These are phyloP conservation scores for Endogone sp. DNA, from an alignment of 192 early-diverging fungal species.

Conservation along the genomic window DNA sequence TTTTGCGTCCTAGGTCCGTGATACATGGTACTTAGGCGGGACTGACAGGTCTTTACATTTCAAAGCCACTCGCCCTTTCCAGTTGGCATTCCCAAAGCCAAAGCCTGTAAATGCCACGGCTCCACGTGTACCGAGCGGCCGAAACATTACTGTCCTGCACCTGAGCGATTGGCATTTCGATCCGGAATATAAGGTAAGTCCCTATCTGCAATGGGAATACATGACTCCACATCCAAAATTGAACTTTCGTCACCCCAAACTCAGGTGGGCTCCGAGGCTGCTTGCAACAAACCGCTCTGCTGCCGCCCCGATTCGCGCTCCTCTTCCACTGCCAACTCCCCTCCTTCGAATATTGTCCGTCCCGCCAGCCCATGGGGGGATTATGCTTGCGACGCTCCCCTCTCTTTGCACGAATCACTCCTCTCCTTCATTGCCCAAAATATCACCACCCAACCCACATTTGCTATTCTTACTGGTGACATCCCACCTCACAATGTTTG, in stretches of 20 bases:
- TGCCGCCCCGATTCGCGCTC: conserved; percentile 41
- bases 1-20: background rate
- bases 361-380: conserved; percentile 36
- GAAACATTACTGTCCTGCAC: conserved; percentile 38
- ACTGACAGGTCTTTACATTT: background rate
- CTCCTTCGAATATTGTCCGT: conserved; percentile 8
- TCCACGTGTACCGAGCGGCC: conserved; percentile 18
- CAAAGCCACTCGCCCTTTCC: conserved; percentile 21
- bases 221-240: background rate
- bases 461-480: conserved; percentile 54
- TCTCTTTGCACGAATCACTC: conserved; percentile 40
- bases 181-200: conserved; percentile 32
- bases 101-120: conserved; percentile 30
- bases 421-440: conserved; percentile 37
- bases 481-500: conserved; percentile 54
- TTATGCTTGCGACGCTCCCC: conserved; percentile 45
- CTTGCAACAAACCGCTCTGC: conserved; percentile 47
- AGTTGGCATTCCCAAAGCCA: conserved; percentile 38
- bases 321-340: conserved; percentile 24
- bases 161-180: conserved; percentile 55
- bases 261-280: conserved; percentile 38
- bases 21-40: background rate
- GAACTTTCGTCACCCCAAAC: background rate
- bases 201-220: background rate
- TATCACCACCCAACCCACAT: conserved; percentile 30